Evolutionary conservation across 768 basidiomycete species (phyloP).

Genomic region (Kwoniella bestiolae): DNA sequence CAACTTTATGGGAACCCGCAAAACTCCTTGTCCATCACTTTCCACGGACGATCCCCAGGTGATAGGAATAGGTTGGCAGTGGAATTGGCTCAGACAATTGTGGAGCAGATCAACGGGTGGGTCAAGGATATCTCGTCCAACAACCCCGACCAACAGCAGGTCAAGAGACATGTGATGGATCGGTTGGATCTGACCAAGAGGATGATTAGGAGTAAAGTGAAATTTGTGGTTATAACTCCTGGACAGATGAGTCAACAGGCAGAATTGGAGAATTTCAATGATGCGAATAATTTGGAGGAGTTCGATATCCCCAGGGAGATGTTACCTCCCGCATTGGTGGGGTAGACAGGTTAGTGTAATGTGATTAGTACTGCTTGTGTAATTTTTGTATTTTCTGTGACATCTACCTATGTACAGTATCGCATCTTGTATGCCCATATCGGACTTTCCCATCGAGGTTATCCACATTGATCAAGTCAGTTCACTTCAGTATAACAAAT

Average conservation of each 20-base stretch:
- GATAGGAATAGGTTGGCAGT: not conserved
- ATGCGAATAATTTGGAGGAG: conserved; percentile 2
- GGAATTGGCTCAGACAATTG: not conserved
- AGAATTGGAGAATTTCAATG: not conserved
- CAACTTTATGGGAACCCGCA: not conserved
- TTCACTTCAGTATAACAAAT: not conserved
- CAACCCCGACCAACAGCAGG: not conserved
- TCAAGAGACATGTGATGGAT: not conserved
- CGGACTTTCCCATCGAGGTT: too few species aligned
- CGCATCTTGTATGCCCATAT: too few species aligned
- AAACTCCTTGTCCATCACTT: conserved; percentile 2
- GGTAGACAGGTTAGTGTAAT: not conserved
- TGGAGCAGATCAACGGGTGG: not conserved
- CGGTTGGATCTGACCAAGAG: conserved; percentile 1
- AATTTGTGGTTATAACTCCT: not conserved
- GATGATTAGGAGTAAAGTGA: conserved; percentile 2
- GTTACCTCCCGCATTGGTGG: conserved; percentile 1
- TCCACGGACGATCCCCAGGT: not conserved
- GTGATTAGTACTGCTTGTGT: not conserved
- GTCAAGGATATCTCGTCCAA: not conserved
- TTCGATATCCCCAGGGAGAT: conserved; percentile 6
- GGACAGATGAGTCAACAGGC: not conserved
- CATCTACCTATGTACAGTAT: too few species aligned
- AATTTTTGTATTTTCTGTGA: too few species aligned
- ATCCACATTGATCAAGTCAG: too few species aligned